These are phyloP conservation scores for Globisporangium viniferum DNA, from an alignment of 352 stramenopile genomes.

Conservation along the genomic window DNA sequence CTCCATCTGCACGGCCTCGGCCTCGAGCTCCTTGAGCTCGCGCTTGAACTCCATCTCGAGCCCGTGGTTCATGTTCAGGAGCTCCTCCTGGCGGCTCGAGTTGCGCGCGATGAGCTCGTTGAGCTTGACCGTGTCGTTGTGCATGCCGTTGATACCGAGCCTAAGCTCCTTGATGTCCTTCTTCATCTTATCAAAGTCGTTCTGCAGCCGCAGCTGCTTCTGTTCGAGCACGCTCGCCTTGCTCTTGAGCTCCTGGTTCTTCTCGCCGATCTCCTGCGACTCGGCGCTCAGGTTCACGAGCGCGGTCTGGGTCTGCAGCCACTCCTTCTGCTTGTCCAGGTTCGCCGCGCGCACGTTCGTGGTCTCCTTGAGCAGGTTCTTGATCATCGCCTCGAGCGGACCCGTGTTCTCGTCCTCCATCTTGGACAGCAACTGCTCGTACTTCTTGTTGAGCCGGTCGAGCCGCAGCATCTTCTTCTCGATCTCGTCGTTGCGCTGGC, in stretches of 20 bases:
- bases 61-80: conserved; percentile 86
- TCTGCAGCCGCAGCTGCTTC: conserved; percentile 86
- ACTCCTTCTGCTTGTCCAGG: conserved; percentile 85
- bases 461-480: conserved; percentile 95
- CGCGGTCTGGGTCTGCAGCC: conserved; percentile 88
- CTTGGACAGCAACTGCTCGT: conserved; percentile 89
- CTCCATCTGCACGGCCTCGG: conserved; percentile 70
- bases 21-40: conserved; percentile 91
- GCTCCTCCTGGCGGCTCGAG: conserved; percentile 61
- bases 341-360: conserved; percentile 62
- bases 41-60: conserved; percentile 90
- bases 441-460: conserved; percentile 93
- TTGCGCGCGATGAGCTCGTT: conserved; percentile 94
- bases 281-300: conserved; percentile 87
- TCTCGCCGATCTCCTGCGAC: conserved; percentile 85
- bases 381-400: conserved; percentile 92
- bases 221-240: conserved; percentile 89
- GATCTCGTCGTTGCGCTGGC: conserved; percentile 94
- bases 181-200: conserved; percentile 75
- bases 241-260: conserved; percentile 89
- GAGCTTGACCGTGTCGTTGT: conserved; percentile 90
- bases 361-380: conserved; percentile 90
- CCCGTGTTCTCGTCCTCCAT: conserved; percentile 91
- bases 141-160: conserved; percentile 70
- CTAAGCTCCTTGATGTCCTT: conserved; percentile 84